These are phyloP conservation scores for Blepharisma japonicum DNA, from an alignment of 73 alveolate genomes.

Conservation along the genomic window DNA sequence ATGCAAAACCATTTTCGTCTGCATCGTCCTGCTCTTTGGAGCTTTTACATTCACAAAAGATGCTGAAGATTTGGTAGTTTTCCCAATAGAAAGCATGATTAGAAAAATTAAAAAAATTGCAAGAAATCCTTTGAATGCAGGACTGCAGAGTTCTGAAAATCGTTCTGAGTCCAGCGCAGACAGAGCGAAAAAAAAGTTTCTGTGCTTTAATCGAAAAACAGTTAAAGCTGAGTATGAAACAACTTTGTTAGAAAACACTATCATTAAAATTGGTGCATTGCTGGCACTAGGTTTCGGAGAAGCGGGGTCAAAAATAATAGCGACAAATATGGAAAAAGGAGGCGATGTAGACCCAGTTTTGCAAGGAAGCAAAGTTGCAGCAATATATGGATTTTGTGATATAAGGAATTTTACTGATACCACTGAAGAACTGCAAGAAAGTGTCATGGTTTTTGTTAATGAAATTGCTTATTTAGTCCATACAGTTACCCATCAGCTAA, in stretches of 20 bases:
- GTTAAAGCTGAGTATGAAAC: conserved; percentile 76
- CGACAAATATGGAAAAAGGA: conserved; percentile 78
- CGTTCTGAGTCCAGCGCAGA: background rate
- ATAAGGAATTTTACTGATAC: conserved; percentile 97
- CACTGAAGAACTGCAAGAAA: conserved; percentile 93
- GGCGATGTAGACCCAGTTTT: conserved; percentile 98
- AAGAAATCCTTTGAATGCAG: conserved; percentile 60
- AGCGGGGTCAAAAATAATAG: conserved; percentile 95
- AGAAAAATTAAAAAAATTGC: conserved; percentile 64
- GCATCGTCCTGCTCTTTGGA: conserved; percentile 55
- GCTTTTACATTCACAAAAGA: conserved; percentile 62
- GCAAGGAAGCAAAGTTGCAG: conserved; percentile 90
- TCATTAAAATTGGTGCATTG: conserved; percentile 94
- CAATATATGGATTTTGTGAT: conserved; percentile 98
- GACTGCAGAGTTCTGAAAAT: background rate
- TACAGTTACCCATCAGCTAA: conserved; percentile 61
- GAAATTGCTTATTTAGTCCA: conserved; percentile 82
- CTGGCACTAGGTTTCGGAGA: conserved; percentile 97
- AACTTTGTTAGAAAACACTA: conserved; percentile 85
- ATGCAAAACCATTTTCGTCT: conserved; percentile 59
- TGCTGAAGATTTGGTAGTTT: conserved; percentile 57
- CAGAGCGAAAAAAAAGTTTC: background rate
- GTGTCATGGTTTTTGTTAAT: conserved; percentile 82
- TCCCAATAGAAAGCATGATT: conserved; percentile 70
- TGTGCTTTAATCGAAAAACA: background rate